Evolutionary conservation across 768 basidiomycete genomes (phyloP), one percentile per base, ranked within the genome.

Genomic region (Lactifluus pinguis): DNA sequence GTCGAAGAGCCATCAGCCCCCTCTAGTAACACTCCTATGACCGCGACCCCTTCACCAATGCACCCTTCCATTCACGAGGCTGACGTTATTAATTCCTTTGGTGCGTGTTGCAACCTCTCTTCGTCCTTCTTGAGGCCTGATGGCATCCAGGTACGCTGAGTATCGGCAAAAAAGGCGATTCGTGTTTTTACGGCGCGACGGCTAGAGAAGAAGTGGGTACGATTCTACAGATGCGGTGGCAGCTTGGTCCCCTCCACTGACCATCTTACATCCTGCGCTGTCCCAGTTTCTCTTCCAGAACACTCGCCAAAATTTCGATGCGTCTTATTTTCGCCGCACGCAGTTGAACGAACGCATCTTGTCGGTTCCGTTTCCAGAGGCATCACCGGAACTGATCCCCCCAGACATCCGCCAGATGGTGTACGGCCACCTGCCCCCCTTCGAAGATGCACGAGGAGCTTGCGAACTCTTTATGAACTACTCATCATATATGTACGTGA

Each of bases 381-480:
- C 63, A 32, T 25, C 65, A 13, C 56, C 58, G 2, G 62, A 66
- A 17, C 47, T 57, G 10, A 49, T 65, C 29, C 45, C 57, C n/a
- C 57, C 58, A 14, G 65, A 66, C 6, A 59, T 83, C 4, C 76
- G 74, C 6, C 61, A 69, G 34, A 74, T 83, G 53, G 73, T 84
- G 36, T 77, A 80, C 63, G 66, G 67, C 13, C 66, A 79, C 42
- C 74, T 86, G 2, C 87, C 88, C 6, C 73, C 80, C 0, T 72
- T 81, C 3, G 76, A 81, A 4, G 81, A 87, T 65, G 86, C 87
- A 1, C 72, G 79, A 14, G 77, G 75, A 15, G 72, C 89, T 19
- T 84, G 82, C 59, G 83, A 87, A 44, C 72, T 83, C 36, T 90
- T 87, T 69, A 72, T 87, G 42, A 82, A 85, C 57, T 77, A 81